Evolutionary conservation across 805 yeast genomes (phyloP), one percentile per base, ranked within the genome.

Genomic region (Monosporozyma aerobia): DNA sequence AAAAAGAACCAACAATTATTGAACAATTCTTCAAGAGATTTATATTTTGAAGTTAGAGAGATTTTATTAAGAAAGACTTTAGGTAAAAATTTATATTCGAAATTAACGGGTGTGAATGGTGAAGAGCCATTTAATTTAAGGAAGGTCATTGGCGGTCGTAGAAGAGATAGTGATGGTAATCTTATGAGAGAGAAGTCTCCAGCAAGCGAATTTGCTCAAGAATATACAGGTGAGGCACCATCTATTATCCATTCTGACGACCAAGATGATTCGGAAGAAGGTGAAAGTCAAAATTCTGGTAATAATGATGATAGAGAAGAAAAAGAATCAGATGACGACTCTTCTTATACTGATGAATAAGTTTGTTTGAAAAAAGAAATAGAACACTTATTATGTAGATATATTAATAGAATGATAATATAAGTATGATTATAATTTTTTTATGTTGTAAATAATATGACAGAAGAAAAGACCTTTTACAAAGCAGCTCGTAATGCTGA

Each of bases 31-130:
- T 85, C 95, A 2, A 81, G 80, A 62, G 97, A 90, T 68, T 71
- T 90, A 50, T 90, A 90, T 67, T 82, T 86, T 56, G 96, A 90
- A 67, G 85, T 90, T 29, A 75, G 94, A 57, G 92, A 87, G 65
- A 82, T 82, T 57, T 66, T 87, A 46, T 54, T 65, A 33, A 63
- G 62, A 44, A 64, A 63, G 54, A 68, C 70, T 5, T 50, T 69
- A 37, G 71, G 73, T 25, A 64, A 63, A 47, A 63, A 63, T 43
- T 52, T 65, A 23, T 69, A 64, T 55, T 56, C 65, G 23, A 68
- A 62, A 54, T 52, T 69, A 22, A 55, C 63, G 44, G 63, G 65
- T 23, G 44, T 48, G 23, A 33, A 33, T 27, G 44, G 29, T 13
- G 25, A 32, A 22, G 45, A 43, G 14, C 45, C 45, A 43, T 43